Evolutionary conservation across 768 basidiomycete genomes (phyloP), one percentile per base, ranked within the genome.

Genomic region (Rubroboletus pulcherrimus): DNA sequence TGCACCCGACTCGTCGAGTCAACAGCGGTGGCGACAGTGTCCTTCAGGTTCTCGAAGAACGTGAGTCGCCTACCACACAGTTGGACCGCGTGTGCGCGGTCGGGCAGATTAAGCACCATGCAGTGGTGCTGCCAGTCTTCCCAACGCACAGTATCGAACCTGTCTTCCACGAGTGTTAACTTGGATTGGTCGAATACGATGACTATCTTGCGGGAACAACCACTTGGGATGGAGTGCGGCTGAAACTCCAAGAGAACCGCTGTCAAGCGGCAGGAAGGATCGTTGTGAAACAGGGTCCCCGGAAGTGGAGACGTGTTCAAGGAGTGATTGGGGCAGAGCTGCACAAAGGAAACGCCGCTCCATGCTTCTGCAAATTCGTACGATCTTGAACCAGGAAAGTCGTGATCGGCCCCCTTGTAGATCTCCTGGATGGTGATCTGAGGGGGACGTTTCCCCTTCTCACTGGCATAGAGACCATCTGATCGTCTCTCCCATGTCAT

Each of bases 331-430:
- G 75, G 75, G 46, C 74, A 73, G 58, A 85, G 79, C 34, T 73
- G 76, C 59, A 85, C 70, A 30, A 67, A 68, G 14, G 76, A 77
- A 39, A 70, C 54, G 38, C 72, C 71, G 44, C 59, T 70, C 84
- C 83, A 86, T 30, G 73, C 71, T 38, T 73, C 75, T 1, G 84
- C 81, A 24, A 86, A 76, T 60, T 85, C 81, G 63, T 83, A 84
- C 52, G 67, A 64, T 51, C 62, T 63, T 10, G 61, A 53, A 33
- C 50, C 35, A 4, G 57, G 60, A 35, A 57, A 49, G 15, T 49
- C 47, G 11, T 53, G 58, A 2, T 63, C 58, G 15, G 37, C 51
- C 26, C 26, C 40, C 39, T 53, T 55, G 41, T 49, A 49, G 21
- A 71, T 64, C 17, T 70, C 62, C 42, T 63, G 65, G 12, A 71